Base-by-base conservation (phyloP, 1,284 basidiomycete species). In the Pterula multifida region DNA sequence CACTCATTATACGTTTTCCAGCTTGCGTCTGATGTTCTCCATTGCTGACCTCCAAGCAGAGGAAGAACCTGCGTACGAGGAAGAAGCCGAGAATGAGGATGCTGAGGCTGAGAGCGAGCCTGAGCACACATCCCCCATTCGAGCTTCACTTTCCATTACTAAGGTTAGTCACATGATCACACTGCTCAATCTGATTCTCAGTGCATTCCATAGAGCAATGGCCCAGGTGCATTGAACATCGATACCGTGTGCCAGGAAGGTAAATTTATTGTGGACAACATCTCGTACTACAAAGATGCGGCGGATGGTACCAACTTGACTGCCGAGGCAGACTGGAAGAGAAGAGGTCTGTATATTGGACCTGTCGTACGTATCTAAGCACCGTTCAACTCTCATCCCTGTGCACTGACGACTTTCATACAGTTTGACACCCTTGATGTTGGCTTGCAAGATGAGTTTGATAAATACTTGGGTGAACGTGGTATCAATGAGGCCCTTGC, bases 351-450 rank as follows among this genome's bases (percentile, higher is more conserved):
- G 57, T 98, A 96, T 74, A 82, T 96, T 63, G 94, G 94, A 2
- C 94, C 94, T 50, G 80, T 83, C 69, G 85, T 87, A 54, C 55
- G 75, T 68, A 11, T 39, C 44, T 28, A 49, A n/a, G 36, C 21
- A 23, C n/a, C n/a, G n/a, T n/a, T n/a, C n/a, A n/a, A n/a, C n/a
- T n/a, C n/a, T 17, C 3, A 11, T 19, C 17, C 13, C 22, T 3
- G 25, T 49, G 22, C 50, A 23, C 49, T 54, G 21, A 50, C 47
- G 1, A 28, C 25, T 32, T 48, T 19, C 24, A 48, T 21, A 12
- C 53, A 84, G 78, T 98, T 97, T 61, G 90, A 95, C 54, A 90
- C 92, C 49, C 80, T 98, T 46, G 95, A 98, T 63, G 74, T 85
- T 26, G 65, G 67, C 3, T 79, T 98, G 9, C 95, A 98, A 69